Conservation (phyloP, 2,329 filamentous ascomycete species). For the Tricladium varicosporioides region DNA sequence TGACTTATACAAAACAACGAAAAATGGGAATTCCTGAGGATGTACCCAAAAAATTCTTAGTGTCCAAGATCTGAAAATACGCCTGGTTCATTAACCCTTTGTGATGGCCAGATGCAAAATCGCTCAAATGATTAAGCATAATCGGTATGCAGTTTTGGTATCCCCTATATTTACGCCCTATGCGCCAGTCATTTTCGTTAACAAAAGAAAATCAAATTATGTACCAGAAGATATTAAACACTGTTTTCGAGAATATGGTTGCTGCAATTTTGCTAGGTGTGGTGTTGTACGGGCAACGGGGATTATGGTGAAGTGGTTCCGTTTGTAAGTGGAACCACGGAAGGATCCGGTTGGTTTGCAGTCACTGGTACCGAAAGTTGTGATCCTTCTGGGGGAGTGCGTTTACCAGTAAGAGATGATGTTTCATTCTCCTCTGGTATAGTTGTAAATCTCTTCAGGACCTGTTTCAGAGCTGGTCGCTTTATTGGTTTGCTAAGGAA, state of each 20-base stretch:
- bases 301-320: constrained; percentile 3
- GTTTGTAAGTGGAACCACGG: neutral
- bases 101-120: neutral
- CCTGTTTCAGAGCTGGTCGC: constrained; percentile 80
- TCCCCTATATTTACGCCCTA: neutral
- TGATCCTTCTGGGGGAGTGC: constrained; percentile 13
- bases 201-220: neutral
- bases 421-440: constrained; percentile 65
- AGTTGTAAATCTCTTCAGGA: constrained; percentile 79
- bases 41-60: too few relatives aligned
- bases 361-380: neutral
- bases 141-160: neutral
- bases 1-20: too few relatives aligned
- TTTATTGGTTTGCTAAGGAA: constrained; percentile 63
- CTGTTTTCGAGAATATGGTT: neutral
- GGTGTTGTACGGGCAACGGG: neutral
- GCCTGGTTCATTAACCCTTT: too few relatives aligned
- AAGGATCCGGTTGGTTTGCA: neutral
- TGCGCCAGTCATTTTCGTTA: neutral
- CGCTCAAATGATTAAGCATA: neutral
- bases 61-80: too few relatives aligned
- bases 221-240: neutral
- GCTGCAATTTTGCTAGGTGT: neutral
- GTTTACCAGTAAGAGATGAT: constrained; percentile 21
- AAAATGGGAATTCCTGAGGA: too few relatives aligned